Evolutionary conservation across 2,329 filamentous ascomycete genomes (phyloP).

Genomic region (Penicillium digitatum): DNA sequence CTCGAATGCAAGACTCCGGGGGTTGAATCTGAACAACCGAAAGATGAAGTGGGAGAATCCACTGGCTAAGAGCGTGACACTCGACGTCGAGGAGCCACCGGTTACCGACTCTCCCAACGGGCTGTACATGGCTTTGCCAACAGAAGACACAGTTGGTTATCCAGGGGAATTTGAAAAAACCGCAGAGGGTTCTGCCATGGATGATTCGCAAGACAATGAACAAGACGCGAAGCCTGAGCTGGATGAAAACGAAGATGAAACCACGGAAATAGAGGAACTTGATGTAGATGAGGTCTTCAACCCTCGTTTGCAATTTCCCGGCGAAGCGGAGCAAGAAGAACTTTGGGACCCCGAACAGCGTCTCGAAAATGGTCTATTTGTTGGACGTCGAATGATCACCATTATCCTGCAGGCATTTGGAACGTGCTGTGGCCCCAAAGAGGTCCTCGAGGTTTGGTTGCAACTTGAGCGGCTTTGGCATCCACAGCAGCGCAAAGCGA

Average conservation of each 20-base stretch:
- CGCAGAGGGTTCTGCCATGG: neutral
- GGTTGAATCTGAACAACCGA: slow-evolving; percentile 12
- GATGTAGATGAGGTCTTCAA: slow-evolving; percentile 9
- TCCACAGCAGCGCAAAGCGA: slow-evolving; percentile 32
- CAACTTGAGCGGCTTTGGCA: slow-evolving; percentile 42
- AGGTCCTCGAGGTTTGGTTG: slow-evolving; percentile 38
- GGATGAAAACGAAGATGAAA: slow-evolving; percentile 9
- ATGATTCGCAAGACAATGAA: neutral
- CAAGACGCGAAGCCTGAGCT: neutral
- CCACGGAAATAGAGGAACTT: slow-evolving; percentile 1
- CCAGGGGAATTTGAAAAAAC: neutral
- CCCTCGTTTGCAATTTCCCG: neutral
- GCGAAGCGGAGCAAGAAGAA: slow-evolving; percentile 1
- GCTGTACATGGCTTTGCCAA: slow-evolving; percentile 28
- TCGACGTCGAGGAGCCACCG: slow-evolving; percentile 6
- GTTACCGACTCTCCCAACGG: slow-evolving; percentile 12
- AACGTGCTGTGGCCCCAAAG: slow-evolving; percentile 34
- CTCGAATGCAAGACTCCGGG: slow-evolving; percentile 29
- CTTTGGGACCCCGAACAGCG: slow-evolving; percentile 25
- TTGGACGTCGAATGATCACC: slow-evolving; percentile 41
- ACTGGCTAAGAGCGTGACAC: slow-evolving; percentile 13
- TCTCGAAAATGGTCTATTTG: slow-evolving; percentile 40
- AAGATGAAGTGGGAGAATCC: slow-evolving; percentile 32
- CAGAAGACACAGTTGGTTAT: neutral
- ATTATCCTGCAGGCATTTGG: slow-evolving; percentile 41